phyloP scores from a whole-genome alignment of 768 basidiomycete species.

The Leccinum variicolor region DNA sequence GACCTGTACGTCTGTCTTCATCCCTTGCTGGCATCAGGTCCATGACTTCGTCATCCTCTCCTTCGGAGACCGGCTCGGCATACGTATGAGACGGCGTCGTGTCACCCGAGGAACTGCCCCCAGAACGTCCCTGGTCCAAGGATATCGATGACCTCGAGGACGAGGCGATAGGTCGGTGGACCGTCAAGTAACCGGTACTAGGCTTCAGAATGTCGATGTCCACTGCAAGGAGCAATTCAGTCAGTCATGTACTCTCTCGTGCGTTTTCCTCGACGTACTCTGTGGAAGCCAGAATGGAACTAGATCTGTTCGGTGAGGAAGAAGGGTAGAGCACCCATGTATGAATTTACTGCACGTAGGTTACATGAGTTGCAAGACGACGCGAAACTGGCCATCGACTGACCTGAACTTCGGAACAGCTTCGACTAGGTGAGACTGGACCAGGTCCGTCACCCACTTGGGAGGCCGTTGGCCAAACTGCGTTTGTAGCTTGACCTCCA shows the following conservation, averaged over 20 bases:
- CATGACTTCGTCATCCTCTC: conserved; percentile 84
- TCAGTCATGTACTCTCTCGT: background rate
- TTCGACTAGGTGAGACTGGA: conserved; percentile 92
- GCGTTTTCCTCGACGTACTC: conserved; percentile 45
- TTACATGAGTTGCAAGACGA: conserved; percentile 3
- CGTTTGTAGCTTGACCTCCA: conserved; percentile 97
- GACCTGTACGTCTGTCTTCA: conserved; percentile 76
- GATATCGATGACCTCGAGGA: conserved; percentile 40
- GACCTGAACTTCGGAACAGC: conserved; percentile 97
- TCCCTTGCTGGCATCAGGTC: conserved; percentile 68
- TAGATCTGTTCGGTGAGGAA: conserved; percentile 90
- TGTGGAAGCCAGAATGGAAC: conserved; percentile 99
- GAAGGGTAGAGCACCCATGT: conserved; percentile 90
- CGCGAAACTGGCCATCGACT: conserved; percentile 13
- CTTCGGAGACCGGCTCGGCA: conserved; percentile 90
- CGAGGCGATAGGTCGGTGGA: conserved; percentile 64
- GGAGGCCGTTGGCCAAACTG: conserved; percentile 95
- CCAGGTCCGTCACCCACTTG: conserved; percentile 94
- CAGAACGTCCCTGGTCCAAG: conserved; percentile 44
- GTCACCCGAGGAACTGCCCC: conserved; percentile 46
- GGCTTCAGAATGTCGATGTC: conserved; percentile 95
- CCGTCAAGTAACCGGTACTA: conserved; percentile 71
- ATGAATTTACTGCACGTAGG: conserved; percentile 80
- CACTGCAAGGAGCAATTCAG: conserved; percentile 47
- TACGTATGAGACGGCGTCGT: conserved; percentile 50